Percentiles rank a stretch among this genome's conserved stretches.
phyloP scores from a whole-genome alignment of 768 basidiomycete species.

The Tylopilus vinaceipallidus region DNA sequence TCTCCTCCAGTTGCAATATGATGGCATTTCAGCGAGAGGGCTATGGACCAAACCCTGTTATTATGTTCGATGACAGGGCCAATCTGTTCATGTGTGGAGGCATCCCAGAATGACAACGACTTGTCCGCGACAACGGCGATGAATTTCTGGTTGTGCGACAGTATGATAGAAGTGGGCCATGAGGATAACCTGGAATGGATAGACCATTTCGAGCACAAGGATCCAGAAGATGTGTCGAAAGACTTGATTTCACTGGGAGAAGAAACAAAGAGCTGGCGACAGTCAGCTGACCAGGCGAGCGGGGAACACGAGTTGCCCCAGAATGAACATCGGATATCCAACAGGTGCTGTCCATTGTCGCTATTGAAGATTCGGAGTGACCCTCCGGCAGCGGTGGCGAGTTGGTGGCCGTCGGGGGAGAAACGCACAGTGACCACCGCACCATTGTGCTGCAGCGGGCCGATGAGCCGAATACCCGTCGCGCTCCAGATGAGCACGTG shows the following conservation, averaged over 20 bases:
- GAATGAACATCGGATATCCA: too few species aligned
- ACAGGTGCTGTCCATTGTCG: too few species aligned
- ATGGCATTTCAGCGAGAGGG: slow-evolving; percentile 4
- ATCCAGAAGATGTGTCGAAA: too few species aligned
- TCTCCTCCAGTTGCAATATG: neutral
- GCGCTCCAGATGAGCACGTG: slow-evolving; percentile 6
- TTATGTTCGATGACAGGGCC: neutral
- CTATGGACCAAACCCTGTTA: neutral
- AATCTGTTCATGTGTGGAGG: slow-evolving; percentile 2
- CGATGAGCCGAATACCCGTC: slow-evolving; percentile 4
- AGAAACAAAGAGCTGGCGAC: too few species aligned
- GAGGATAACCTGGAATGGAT: neutral
- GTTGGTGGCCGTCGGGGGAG: slow-evolving; percentile 8
- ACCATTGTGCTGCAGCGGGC: slow-evolving; percentile 5
- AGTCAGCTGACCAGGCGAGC: too few species aligned
- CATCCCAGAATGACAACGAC: slow-evolving; percentile 1
- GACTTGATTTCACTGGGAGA: too few species aligned
- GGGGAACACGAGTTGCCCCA: too few species aligned
- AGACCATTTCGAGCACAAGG: too few species aligned
- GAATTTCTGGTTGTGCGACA: neutral
- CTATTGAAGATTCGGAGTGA: slow-evolving; percentile 1
- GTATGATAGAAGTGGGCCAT: neutral
- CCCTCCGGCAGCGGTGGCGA: slow-evolving; percentile 2
- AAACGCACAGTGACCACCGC: slow-evolving; percentile 2
- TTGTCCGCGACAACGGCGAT: too few species aligned